Base-by-base conservation (phyloP, 352 stramenopile genomes). In the Globisporangium acanthophoron region DNA sequence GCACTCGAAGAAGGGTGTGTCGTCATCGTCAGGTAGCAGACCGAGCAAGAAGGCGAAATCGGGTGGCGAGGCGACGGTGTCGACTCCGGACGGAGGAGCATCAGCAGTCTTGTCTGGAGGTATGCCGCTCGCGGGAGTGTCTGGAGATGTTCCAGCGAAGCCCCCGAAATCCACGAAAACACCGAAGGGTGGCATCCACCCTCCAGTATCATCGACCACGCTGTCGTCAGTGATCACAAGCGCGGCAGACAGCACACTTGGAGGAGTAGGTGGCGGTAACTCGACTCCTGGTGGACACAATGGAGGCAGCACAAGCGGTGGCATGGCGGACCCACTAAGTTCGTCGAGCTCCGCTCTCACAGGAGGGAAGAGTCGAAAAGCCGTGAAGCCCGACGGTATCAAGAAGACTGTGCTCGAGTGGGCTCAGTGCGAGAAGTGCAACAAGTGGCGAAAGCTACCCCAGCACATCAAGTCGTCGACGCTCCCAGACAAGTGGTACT, bases 401-500 rank as follows among this genome's bases (percentile, higher is more conserved):
- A 89, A 90, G 65, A 92, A 87, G 58, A 85, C 80, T 5, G 82
- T 94, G 39, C 59, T 92, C n/a, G 82, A 94, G 70, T 99, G 96
- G 96, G 96, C 97, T 0, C 88, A 98, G 66, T 99, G 96, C 70
- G 96, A 99, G 57, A 88, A 88, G 55, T 99, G 96, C 75, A 84
- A 91, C 53, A 98, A 98, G 69, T 99, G 96, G 96, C 89, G 96
- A 48, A 95, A 97, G 59, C 65, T 99, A 20, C 94, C 96, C 1
- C 78, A 80, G 18, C 78, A 88, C 62, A 92, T 98, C 50, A 91
- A 98, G 61, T 89, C 86, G 24, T 91, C 92, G 9, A 93, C 77
- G 27, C 77, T 99, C 15, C 95, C 95, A 5, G 91, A 98, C 64
- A 88, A 97, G 59, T 99, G 96, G 96, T 98, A 96, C 63, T 99